Conservation (phyloP, 169 alveolate species). For the Hammondia hammondi region DNA sequence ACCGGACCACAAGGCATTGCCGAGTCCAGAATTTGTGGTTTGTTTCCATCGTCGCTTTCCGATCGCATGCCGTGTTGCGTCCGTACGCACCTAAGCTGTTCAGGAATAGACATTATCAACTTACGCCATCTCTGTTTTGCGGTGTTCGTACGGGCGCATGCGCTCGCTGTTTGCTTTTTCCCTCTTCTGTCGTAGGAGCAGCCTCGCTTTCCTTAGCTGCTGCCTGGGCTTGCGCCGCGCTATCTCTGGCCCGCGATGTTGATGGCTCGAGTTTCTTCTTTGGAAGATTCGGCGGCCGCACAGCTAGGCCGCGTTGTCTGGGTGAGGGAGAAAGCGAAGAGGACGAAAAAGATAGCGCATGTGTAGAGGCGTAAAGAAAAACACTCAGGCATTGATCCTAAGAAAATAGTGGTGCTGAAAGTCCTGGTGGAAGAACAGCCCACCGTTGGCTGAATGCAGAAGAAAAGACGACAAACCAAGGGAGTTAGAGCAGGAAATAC, state of each 20-base stretch:
- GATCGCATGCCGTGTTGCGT: no score
- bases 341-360: neutral
- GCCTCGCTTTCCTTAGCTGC: neutral
- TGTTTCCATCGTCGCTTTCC: neutral
- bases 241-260: neutral
- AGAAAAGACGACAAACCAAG: no score
- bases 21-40: neutral
- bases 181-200: neutral
- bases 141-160: neutral
- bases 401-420: no score
- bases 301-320: neutral
- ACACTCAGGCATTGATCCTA: neutral
- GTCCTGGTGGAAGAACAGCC: no score
- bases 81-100: no score
- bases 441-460: no score
- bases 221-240: neutral
- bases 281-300: neutral
- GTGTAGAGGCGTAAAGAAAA: neutral
- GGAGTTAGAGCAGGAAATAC: no score
- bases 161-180: neutral
- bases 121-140: neutral
- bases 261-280: neutral
- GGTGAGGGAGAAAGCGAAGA: neutral
- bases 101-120: no score
- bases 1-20: neutral